Base-by-base conservation (phyloP, 1,139 yeast genomes). In the Yamadazyma sp. region DNA sequence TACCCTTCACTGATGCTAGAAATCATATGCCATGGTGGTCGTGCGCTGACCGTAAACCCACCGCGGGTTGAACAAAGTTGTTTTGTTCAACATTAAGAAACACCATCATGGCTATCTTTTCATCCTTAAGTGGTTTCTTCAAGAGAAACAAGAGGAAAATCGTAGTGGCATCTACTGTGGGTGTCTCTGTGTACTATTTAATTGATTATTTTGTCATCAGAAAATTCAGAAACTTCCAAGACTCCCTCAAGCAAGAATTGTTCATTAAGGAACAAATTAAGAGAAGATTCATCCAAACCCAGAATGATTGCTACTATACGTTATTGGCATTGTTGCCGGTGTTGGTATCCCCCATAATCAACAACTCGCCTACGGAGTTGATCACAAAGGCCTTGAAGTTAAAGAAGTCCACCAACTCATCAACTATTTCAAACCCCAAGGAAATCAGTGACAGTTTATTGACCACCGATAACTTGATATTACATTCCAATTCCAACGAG, bases 291-390 rank as follows among this genome's bases (percentile, higher is more conserved):
- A 80, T 85, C 38, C 97, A 89, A 64, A 92, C 96, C 15, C 97
- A 90, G 56, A 84, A 83, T 52, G 97, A 92, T 62, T 87, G 96
- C 35, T 75, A 86, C 40, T 82, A 81, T 62, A 90, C 97, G 0
- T 79, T 90, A 42, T 71, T 86, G 57, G 92, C 95, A 8, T 72
- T 92, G 48, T 67, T 88, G 39, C 96, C 96, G 0, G 87, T 87
- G 12, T 68, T 90, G 41, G 73, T 83, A 4, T 71, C 74, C 16
- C 88, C 86, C 18, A 74, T 87, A 7, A 61, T 81, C 43, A 80
- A 75, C 21, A 69, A 71, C 39, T 69, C 84, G 45, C 85, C 87
- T 7, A 90, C 86, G 20, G 96, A 88, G 54, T 66, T 72, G 42
- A 81, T 86, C 49, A 83, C 95, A 1, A 77, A 75, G 45, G 86